Evolutionary conservation across 2,329 filamentous ascomycete genomes (phyloP).

Genomic region (Mariannaea elegans): DNA sequence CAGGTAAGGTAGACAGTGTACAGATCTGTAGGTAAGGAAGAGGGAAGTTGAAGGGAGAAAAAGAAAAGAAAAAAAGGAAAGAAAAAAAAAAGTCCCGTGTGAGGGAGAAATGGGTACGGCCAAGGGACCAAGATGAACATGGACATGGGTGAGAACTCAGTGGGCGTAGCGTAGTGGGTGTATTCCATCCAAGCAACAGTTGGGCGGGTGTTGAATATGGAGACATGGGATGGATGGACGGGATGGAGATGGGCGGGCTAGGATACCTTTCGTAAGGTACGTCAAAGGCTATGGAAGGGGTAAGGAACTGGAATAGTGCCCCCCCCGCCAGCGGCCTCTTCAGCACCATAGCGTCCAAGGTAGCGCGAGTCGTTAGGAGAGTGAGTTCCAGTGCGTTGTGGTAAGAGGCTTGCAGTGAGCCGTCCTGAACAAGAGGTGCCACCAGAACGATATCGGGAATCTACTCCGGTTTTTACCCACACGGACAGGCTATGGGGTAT

Average conservation of each 20-base stretch:
- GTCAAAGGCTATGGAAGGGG: conserved; percentile 17
- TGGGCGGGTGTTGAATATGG: background rate
- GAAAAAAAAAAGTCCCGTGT: too few relatives aligned
- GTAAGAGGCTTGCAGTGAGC: background rate
- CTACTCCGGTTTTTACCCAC: background rate
- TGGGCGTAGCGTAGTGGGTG: conserved; percentile 13
- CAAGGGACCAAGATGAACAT: conserved; percentile 6
- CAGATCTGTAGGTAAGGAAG: conserved; percentile 20
- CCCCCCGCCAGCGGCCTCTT: conserved; percentile 6
- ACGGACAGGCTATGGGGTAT: too few relatives aligned
- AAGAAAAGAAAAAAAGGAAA: conserved; percentile 17
- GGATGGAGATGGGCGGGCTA: conserved; percentile 39
- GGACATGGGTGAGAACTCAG: conserved; percentile 7
- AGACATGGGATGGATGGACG: conserved; percentile 26
- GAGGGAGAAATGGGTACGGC: conserved; percentile 29
- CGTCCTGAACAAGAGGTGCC: background rate
- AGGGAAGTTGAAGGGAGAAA: conserved; percentile 11
- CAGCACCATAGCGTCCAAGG: conserved; percentile 8
- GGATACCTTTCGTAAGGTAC: conserved; percentile 7
- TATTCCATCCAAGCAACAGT: background rate
- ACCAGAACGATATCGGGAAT: background rate
- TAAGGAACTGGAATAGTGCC: conserved; percentile 16
- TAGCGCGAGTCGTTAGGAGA: conserved; percentile 12
- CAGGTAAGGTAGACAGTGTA: conserved; percentile 6
- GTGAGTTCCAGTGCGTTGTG: conserved; percentile 4